These are phyloP conservation scores for Solanum verrucosum DNA, from an alignment of 257 asterid species.

Conservation along the genomic window DNA sequence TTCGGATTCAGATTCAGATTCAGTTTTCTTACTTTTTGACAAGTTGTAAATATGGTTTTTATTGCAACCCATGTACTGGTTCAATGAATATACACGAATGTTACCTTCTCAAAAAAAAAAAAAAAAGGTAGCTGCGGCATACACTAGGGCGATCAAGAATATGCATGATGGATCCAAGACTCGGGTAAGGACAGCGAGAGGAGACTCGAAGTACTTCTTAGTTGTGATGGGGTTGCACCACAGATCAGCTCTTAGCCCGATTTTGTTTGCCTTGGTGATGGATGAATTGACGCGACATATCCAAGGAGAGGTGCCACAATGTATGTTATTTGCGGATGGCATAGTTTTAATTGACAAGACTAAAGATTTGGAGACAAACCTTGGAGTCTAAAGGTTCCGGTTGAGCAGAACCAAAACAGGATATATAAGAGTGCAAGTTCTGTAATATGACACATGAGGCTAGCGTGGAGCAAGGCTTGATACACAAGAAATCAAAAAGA, in stretches of 20 bases:
- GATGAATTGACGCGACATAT: not conserved
- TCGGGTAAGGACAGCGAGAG: not conserved
- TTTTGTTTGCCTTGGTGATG: not conserved
- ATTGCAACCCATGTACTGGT: too few species aligned
- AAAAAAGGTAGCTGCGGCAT: too few species aligned
- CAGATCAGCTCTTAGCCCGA: not conserved
- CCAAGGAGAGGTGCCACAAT: not conserved
- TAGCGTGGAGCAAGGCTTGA: not conserved
- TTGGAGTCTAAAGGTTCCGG: not conserved
- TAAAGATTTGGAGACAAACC: not conserved
- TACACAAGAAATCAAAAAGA: not conserved
- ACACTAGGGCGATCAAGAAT: not conserved
- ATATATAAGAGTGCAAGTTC: not conserved
- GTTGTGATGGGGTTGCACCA: not conserved
- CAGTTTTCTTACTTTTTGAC: too few species aligned
- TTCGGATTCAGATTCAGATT: too few species aligned
- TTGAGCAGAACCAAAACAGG: not conserved
- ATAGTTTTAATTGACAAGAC: not conserved
- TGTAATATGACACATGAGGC: not conserved
- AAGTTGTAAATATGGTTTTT: too few species aligned
- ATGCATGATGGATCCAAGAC: not conserved
- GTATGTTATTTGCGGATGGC: not conserved
- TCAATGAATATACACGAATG: too few species aligned
- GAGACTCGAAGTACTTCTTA: not conserved
- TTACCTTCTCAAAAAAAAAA: too few species aligned